Conservation (phyloP, 169 alveolate species). For the Cyclospora cayetanensis region DNA sequence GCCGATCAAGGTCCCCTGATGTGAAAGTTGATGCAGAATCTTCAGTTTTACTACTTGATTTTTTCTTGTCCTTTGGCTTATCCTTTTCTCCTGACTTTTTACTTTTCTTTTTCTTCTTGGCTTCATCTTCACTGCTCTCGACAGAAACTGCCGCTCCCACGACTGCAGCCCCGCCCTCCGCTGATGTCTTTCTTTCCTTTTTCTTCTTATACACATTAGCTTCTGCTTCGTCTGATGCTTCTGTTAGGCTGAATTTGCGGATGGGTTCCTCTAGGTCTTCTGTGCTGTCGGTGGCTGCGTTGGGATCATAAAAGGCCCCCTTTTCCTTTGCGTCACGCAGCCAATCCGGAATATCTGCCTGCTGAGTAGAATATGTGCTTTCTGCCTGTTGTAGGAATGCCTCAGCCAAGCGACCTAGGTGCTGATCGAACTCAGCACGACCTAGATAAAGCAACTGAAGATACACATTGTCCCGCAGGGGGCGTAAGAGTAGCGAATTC, state of each 20-base stretch:
- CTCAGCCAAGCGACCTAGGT: constrained; percentile 60
- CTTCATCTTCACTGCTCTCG: not conserved
- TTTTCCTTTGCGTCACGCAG: constrained; percentile 56
- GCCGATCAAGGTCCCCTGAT: constrained; percentile 37
- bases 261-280: not conserved
- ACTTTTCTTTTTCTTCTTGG: constrained; percentile 24
- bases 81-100: constrained; percentile 44
- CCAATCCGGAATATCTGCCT: constrained; percentile 64
- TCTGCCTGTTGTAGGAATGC: constrained; percentile 67
- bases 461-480: not conserved
- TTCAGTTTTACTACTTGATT: not conserved
- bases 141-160: not conserved
- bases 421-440: constrained; percentile 54
- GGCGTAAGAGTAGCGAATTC: not conserved
- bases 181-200: not conserved
- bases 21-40: not conserved
- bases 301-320: constrained; percentile 41
- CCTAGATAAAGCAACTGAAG: constrained; percentile 61
- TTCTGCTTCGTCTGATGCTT: constrained; percentile 21
- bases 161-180: not conserved
- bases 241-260: not conserved
- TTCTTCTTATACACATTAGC: constrained; percentile 50
- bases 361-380: constrained; percentile 37
- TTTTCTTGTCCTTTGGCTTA: constrained; percentile 5
- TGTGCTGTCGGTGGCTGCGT: not conserved